Conservation (phyloP, 2,329 filamentous ascomycete species). For the Fusarium sp. region DNA sequence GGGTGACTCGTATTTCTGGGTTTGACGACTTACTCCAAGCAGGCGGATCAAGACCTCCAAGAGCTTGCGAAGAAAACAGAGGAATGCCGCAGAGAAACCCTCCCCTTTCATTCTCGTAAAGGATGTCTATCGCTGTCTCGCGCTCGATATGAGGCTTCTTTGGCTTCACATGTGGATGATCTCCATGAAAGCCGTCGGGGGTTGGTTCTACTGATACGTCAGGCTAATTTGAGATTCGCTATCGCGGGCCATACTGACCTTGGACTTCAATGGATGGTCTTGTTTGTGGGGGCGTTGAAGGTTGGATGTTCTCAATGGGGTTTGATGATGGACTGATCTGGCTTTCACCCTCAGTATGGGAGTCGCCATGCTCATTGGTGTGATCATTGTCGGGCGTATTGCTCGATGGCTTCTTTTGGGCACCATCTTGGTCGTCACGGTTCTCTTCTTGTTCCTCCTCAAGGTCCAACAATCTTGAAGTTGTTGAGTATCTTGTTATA, state of each 20-base stretch:
- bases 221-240: not conserved
- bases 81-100: conserved; percentile 88
- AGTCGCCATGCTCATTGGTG: conserved; percentile 12
- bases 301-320: conserved; percentile 8
- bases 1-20: not conserved
- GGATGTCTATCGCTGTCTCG: conserved; percentile 77
- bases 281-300: conserved; percentile 30
- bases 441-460: conserved; percentile 6
- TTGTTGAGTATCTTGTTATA: conserved; percentile 36
- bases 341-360: conserved; percentile 21
- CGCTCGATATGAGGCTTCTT: conserved; percentile 48
- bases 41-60: conserved; percentile 85
- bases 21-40: conserved; percentile 70
- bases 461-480: conserved; percentile 35
- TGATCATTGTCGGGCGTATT: conserved; percentile 14
- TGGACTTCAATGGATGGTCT: conserved; percentile 49
- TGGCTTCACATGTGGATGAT: conserved; percentile 48
- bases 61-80: conserved; percentile 86
- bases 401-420: conserved; percentile 7
- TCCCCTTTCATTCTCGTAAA: conserved; percentile 96
- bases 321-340: not conserved
- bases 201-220: conserved; percentile 43
- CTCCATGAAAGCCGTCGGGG: conserved; percentile 35
- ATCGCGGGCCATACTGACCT: conserved; percentile 31
- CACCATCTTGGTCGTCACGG: not conserved